Evolutionary conservation across 139 green algal species (phyloP), one percentile per base, ranked within the genome.

Genomic region (Chlamydomonas sp.): DNA sequence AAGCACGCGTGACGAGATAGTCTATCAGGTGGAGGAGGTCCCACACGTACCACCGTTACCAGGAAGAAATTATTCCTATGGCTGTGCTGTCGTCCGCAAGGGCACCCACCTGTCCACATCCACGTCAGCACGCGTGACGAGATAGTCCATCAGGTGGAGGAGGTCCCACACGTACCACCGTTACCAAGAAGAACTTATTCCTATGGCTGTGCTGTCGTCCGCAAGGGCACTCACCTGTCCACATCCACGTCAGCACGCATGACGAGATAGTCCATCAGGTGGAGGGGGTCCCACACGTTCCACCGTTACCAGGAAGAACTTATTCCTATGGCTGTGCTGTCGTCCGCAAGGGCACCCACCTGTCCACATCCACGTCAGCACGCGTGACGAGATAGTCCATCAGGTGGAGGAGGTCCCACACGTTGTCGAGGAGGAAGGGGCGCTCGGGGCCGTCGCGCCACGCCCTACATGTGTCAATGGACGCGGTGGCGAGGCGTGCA

Each of bases 161-260:
- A 92, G 26, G 67, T 92, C 86, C 81, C 85, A 89, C 63, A 90
- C 73, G 35, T 79, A n/a, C n/a, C n/a, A n/a, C n/a, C n/a, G n/a
- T n/a, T n/a, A n/a, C n/a, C n/a, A n/a, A n/a, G n/a, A n/a, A n/a
- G n/a, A n/a, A n/a, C n/a, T n/a, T n/a, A n/a, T n/a, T n/a, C n/a
- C n/a, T n/a, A n/a, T n/a, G n/a, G n/a, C n/a, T n/a, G n/a, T n/a
- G n/a, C n/a, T n/a, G n/a, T n/a, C n/a, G n/a, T n/a, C n/a, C n/a
- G n/a, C n/a, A n/a, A n/a, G n/a, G n/a, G n/a, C n/a, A n/a, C n/a
- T n/a, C n/a, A n/a, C n/a, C n/a, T n/a, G n/a, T n/a, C n/a, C n/a
- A n/a, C n/a, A 59, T 93, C 86, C 31, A 92, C 86, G 20, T 91
- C 83, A 8, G 62, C 37, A n/a, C 79, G 77, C 0, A 30, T 39